Conservation (phyloP, 768 basidiomycete species). For the Mycena olivaceomarginata region DNA sequence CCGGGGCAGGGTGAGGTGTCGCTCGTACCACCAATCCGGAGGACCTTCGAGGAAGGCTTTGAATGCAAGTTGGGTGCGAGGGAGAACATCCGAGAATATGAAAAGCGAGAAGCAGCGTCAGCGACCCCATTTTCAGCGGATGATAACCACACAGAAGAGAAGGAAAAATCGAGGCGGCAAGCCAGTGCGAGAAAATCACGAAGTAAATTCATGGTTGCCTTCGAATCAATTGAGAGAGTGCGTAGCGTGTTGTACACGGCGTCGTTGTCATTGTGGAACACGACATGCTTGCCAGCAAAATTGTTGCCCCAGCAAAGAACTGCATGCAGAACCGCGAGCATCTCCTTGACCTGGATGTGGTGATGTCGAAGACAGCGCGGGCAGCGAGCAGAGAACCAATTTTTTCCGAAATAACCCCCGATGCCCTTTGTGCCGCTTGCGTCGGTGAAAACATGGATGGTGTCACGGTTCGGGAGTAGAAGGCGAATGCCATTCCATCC, state of each 20-base stretch:
- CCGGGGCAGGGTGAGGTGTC: slow-evolving; percentile 12
- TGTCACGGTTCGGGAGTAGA: too few relatives aligned
- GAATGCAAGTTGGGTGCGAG: slow-evolving; percentile 46
- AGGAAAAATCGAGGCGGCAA: slow-evolving; percentile 42
- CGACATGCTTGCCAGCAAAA: not conserved
- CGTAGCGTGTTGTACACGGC: too few relatives aligned
- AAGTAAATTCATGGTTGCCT: slow-evolving; percentile 39
- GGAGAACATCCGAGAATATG: slow-evolving; percentile 43
- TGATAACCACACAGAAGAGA: not conserved
- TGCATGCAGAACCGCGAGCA: not conserved
- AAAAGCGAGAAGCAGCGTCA: not conserved
- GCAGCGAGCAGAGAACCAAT: too few relatives aligned
- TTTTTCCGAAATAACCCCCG: too few relatives aligned
- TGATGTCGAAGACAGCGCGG: not conserved
- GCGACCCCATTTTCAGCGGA: slow-evolving; percentile 34
- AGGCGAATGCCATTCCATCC: too few relatives aligned
- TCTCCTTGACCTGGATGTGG: not conserved
- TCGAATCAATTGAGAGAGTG: not conserved
- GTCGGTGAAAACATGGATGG: too few relatives aligned
- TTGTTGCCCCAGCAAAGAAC: not conserved
- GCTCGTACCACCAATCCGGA: slow-evolving; percentile 13
- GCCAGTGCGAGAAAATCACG: slow-evolving; percentile 43
- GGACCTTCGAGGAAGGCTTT: slow-evolving; percentile 39
- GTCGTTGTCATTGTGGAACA: not conserved
- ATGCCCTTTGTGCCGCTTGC: too few relatives aligned